These are phyloP conservation scores for Chloranthus sessilifolius DNA, from an alignment of 164 flowering plant genomes.

Conservation along the genomic window DNA sequence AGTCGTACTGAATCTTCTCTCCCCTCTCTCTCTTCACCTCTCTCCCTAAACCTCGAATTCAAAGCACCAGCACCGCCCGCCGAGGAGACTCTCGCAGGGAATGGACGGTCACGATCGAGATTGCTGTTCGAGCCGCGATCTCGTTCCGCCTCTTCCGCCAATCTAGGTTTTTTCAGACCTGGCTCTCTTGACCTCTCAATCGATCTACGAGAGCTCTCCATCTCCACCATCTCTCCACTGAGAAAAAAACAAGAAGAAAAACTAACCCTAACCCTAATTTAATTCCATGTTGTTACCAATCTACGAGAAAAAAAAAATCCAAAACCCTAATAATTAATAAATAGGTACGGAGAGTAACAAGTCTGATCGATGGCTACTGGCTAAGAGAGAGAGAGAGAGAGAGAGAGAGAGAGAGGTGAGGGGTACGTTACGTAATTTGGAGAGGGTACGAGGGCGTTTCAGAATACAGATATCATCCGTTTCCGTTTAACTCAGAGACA, in stretches of 20 bases:
- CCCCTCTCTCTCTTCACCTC: constrained; percentile 30
- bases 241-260: too few species aligned
- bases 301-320: too few species aligned
- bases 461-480: too few species aligned
- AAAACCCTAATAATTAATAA: too few species aligned
- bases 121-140: constrained; percentile 21
- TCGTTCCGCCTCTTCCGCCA: constrained; percentile 34
- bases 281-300: too few species aligned
- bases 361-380: too few species aligned
- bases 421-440: too few species aligned
- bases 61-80: constrained; percentile 9
- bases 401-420: too few species aligned
- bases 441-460: too few species aligned
- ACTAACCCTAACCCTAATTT: constrained; percentile 7
- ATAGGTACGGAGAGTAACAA: too few species aligned
- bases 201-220: constrained; percentile 82
- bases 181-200: constrained; percentile 70
- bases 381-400: too few species aligned
- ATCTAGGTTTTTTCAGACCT: constrained; percentile 65
- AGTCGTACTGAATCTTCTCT: constrained; percentile 27
- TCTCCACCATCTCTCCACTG: constrained; percentile 43
- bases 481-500: too few species aligned
- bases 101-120: constrained; percentile 26
- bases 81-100: constrained; percentile 27
- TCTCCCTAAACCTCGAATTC: constrained; percentile 25